A percentile compares a stretch with the other conserved stretches of the same genome.
phyloP scores from a whole-genome alignment of 495 filamentous ascomycete species.

The Aspergillus sclerotioniger region DNA sequence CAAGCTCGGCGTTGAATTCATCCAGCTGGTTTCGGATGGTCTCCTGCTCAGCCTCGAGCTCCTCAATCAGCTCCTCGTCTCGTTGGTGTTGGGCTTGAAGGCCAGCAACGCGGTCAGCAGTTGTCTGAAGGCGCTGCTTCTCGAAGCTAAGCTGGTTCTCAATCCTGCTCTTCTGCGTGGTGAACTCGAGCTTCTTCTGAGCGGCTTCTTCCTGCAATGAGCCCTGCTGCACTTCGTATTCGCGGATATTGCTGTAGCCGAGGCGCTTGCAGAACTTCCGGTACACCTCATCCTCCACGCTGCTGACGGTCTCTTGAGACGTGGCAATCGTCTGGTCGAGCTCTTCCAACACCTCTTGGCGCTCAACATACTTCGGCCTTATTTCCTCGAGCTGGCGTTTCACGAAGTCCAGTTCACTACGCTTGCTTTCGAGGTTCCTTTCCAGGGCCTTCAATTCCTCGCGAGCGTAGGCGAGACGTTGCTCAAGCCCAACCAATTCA shows the following conservation, averaged over 20 bases:
- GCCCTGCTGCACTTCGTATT: conserved; percentile 91
- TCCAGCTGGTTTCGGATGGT: conserved; percentile 70
- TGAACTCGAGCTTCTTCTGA: conserved; percentile 82
- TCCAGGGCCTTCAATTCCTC: conserved; percentile 80
- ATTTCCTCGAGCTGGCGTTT: conserved; percentile 69
- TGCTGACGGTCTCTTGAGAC: conserved; percentile 73
- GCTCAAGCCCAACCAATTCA: conserved; percentile 80
- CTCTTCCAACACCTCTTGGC: conserved; percentile 62
- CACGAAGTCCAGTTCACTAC: conserved; percentile 72
- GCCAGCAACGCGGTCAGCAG: conserved; percentile 64
- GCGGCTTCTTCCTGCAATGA: conserved; percentile 83
- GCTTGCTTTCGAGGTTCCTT: conserved; percentile 81
- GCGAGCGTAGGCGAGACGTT: conserved; percentile 65
- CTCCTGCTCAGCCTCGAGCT: conserved; percentile 71
- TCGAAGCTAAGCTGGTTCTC: conserved; percentile 79
- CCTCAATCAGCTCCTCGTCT: conserved; percentile 61
- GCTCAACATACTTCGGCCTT: conserved; percentile 74
- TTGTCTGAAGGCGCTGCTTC: conserved; percentile 62
- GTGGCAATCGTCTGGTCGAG: conserved; percentile 63
- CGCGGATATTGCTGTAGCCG: conserved; percentile 84
- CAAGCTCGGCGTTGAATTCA: conserved; percentile 71
- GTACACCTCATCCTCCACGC: conserved; percentile 88
- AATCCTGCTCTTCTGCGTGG: conserved; percentile 75
- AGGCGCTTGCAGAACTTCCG: conserved; percentile 80
- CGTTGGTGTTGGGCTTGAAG: conserved; percentile 65